A percentile compares a stretch with the other conserved stretches of the same genome.
Conservation (phyloP, 129 eudicot species). For the Scalesia atractyloides region DNA sequence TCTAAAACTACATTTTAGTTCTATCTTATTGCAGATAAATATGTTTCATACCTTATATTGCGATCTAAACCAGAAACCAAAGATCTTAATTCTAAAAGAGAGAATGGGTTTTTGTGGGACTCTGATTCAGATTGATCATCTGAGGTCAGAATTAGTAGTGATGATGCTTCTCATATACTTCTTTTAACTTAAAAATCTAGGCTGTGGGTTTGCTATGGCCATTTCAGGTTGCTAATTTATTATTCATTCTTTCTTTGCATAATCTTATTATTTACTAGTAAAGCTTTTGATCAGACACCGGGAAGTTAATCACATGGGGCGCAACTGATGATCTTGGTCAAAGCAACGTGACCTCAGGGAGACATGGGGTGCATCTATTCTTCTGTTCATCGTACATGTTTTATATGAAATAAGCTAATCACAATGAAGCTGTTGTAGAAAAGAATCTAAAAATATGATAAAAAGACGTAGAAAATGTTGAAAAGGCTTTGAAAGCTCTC, state of each 20-base stretch:
- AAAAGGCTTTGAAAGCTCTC: conserved; percentile 57
- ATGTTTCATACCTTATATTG: too few species aligned
- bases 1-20: too few species aligned
- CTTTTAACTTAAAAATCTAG: too few species aligned
- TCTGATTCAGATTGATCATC: too few species aligned
- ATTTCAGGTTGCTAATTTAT: conserved; percentile 51
- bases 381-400: neutral
- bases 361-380: conserved; percentile 69
- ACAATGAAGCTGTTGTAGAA: conserved; percentile 75
- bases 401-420: conserved; percentile 26
- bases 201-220: conserved; percentile 97
- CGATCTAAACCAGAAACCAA: too few species aligned
- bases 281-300: conserved; percentile 48
- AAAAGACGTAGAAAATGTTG: conserved; percentile 72
- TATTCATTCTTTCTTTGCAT: neutral
- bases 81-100: too few species aligned
- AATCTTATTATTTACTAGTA: neutral
- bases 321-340: conserved; percentile 97
- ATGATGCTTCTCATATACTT: too few species aligned
- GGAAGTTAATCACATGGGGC: conserved; percentile 97
- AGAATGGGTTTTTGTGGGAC: too few species aligned
- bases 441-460: conserved; percentile 64
- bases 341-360: conserved; percentile 93
- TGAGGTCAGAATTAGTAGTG: too few species aligned
- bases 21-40: too few species aligned